phyloP scores from a whole-genome alignment of 2,329 filamentous ascomycete genomes.

The Penicillium sp. region DNA sequence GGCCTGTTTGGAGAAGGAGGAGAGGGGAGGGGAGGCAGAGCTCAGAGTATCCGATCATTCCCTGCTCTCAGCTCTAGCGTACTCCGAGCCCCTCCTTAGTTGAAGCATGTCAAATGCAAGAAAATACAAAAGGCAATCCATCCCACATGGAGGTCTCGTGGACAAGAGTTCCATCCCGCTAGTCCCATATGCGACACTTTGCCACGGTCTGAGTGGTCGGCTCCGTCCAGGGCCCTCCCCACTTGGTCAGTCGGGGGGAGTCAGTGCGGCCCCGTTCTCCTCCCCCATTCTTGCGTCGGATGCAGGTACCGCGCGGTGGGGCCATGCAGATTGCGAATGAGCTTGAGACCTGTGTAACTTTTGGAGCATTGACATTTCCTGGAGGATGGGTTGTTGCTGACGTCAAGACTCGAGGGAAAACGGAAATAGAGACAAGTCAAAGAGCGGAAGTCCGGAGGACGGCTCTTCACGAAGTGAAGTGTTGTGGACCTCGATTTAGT shows the following conservation, averaged over 20 bases:
- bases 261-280: constrained; percentile 8
- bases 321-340: constrained; percentile 3
- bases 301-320: constrained; percentile 28
- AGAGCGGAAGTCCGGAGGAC: neutral
- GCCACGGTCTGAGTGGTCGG: neutral
- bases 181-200: neutral
- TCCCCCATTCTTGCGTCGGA: constrained; percentile 15
- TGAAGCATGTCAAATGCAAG: neutral
- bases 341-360: constrained; percentile 9
- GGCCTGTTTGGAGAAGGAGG: neutral
- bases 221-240: constrained; percentile 6
- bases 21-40: neutral
- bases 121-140: neutral
- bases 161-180: constrained; percentile 14
- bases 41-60: neutral
- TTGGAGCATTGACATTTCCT: neutral
- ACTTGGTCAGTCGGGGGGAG: constrained; percentile 7
- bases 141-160: constrained; percentile 32
- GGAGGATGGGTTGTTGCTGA: neutral
- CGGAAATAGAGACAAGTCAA: neutral
- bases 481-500: neutral
- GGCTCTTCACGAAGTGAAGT: neutral
- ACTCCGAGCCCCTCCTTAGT: neutral
- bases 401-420: neutral
- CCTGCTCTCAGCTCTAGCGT: neutral